Conservation (phyloP, 2,329 filamentous ascomycete species). For the Paecilomyces niveus region DNA sequence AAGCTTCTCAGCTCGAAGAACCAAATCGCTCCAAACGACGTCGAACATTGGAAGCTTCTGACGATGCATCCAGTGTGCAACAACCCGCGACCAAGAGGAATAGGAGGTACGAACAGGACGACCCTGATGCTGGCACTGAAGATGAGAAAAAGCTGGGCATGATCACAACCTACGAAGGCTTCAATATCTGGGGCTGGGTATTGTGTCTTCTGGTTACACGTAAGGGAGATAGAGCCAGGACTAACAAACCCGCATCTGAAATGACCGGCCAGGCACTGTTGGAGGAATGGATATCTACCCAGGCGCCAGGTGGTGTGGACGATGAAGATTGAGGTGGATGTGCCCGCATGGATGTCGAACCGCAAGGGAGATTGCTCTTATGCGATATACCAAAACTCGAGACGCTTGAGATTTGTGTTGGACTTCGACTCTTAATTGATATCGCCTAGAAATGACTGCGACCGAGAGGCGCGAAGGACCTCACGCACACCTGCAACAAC, state of each 20-base stretch:
- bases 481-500: background rate
- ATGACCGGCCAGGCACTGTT: constrained; percentile 60
- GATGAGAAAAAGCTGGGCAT: constrained; percentile 86
- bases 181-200: constrained; percentile 89
- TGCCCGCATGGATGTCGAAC: too few species aligned
- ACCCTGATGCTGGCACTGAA: constrained; percentile 22
- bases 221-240: constrained; percentile 45
- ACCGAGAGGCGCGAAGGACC: background rate
- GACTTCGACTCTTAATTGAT: background rate
- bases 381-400: background rate
- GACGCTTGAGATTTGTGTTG: background rate
- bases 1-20: constrained; percentile 22
- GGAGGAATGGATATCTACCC: constrained; percentile 86
- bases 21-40: constrained; percentile 5
- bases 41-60: background rate
- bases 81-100: constrained; percentile 17
- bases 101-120: constrained; percentile 22
- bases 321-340: constrained; percentile 25
- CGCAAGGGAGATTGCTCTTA: background rate
- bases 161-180: constrained; percentile 86
- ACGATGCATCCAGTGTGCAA: constrained; percentile 5
- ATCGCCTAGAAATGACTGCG: background rate
- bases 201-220: constrained; percentile 83
- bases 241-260: constrained; percentile 23
- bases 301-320: constrained; percentile 38